Evolutionary conservation across 352 stramenopile species (phyloP).

Genomic region (Phytopythium delawarense): DNA sequence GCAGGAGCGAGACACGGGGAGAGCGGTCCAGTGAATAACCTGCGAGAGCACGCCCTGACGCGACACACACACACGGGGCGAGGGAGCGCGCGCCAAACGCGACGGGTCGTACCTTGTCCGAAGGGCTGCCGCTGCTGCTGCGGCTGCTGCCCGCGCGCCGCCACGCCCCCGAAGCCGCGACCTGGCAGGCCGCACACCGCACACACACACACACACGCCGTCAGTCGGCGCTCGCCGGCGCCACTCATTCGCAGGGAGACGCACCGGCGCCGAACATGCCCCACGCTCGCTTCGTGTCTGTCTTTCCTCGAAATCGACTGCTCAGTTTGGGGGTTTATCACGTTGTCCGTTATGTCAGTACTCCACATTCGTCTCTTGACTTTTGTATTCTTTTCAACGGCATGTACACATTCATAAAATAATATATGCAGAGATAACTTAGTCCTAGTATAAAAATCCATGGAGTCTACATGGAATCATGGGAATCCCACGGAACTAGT

Average conservation of each 20-base stretch:
- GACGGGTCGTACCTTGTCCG: conserved; percentile 32
- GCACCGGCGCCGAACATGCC: conserved; percentile 37
- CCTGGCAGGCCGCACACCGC: not conserved
- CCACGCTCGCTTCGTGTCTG: too few species aligned
- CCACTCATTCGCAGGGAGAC: conserved; percentile 2
- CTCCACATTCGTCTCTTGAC: too few species aligned
- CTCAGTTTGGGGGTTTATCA: too few species aligned
- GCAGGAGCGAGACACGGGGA: not conserved
- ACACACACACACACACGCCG: not conserved
- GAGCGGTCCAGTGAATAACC: conserved; percentile 3
- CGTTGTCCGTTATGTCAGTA: too few species aligned
- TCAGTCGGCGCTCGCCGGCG: not conserved
- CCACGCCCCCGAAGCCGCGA: conserved; percentile 2
- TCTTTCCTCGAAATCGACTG: too few species aligned
- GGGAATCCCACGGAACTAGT: too few species aligned
- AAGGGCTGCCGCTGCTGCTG: conserved; percentile 23
- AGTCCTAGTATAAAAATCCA: too few species aligned
- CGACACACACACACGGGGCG: not conserved
- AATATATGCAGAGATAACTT: too few species aligned
- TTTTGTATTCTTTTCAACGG: too few species aligned
- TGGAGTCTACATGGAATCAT: too few species aligned
- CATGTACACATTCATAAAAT: too few species aligned
- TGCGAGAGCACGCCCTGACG: not conserved
- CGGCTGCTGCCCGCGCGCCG: conserved; percentile 14
- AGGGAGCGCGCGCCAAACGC: not conserved